A percentile compares a stretch with the other conserved stretches of the same genome.
phyloP scores from a whole-genome alignment of 1,284 basidiomycete genomes.

The Tetrapyrgos nigripes region DNA sequence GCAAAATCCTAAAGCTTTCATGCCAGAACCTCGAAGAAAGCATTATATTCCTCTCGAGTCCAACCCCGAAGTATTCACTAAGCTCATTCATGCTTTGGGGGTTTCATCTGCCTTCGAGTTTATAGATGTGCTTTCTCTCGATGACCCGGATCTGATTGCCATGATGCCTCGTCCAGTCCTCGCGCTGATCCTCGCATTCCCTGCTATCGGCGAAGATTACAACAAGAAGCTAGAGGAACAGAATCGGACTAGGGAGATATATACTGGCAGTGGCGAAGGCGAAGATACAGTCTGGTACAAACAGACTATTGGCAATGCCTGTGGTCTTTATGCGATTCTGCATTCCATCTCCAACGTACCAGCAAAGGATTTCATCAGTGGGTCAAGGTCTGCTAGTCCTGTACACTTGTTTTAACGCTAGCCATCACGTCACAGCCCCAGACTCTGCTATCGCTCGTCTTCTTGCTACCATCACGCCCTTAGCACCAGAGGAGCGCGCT shows the following conservation, averaged over 20 bases:
- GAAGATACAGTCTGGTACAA: conserved; percentile 41
- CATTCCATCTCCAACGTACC: conserved; percentile 37
- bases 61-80: conserved; percentile 42
- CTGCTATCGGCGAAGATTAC: conserved; percentile 32
- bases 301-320: conserved; percentile 43
- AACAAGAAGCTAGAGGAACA: conserved; percentile 26
- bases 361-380: conserved; percentile 32
- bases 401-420: neutral
- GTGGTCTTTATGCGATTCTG: conserved; percentile 40
- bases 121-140: conserved; percentile 51
- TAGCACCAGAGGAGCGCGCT: conserved; percentile 34
- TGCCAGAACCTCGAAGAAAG: conserved; percentile 5
- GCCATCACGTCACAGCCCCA: conserved; percentile 24
- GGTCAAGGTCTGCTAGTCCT: neutral
- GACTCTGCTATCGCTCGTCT: conserved; percentile 31
- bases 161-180: conserved; percentile 48
- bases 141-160: conserved; percentile 46
- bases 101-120: conserved; percentile 41
- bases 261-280: conserved; percentile 33
- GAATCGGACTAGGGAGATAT: conserved; percentile 23
- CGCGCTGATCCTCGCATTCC: conserved; percentile 52
- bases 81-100: conserved; percentile 36
- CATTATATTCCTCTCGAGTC: conserved; percentile 41
- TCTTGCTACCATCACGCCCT: conserved; percentile 27
- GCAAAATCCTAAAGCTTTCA: too few relatives aligned